Percentiles rank a stretch among this genome's conserved stretches.
Conservation (phyloP, 805 yeast genomes). For the Debaryomyces prosopidis region DNA sequence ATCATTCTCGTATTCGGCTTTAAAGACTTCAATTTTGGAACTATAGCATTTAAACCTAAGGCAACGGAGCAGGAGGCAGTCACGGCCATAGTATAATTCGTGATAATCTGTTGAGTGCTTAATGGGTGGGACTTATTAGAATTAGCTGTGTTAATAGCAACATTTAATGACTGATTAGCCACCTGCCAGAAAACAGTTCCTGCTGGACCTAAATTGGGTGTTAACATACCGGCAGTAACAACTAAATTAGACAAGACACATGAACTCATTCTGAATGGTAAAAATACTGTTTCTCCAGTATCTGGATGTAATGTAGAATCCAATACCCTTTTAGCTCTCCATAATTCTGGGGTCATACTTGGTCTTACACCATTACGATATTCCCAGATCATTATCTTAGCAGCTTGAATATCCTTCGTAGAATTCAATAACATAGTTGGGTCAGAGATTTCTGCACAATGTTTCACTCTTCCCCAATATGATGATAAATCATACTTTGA, state of each 20-base stretch:
- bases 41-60: slow-evolving; percentile 84
- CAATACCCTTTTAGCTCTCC: slow-evolving; percentile 84
- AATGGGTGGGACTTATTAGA: slow-evolving; percentile 94
- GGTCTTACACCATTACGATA: slow-evolving; percentile 69
- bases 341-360: slow-evolving; percentile 74
- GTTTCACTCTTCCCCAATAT: slow-evolving; percentile 92
- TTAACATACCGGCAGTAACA: slow-evolving; percentile 96
- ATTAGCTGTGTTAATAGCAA: slow-evolving; percentile 94
- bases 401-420: slow-evolving; percentile 55
- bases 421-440: slow-evolving; percentile 86
- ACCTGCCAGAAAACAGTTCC: slow-evolving; percentile 98
- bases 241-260: slow-evolving; percentile 91
- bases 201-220: slow-evolving; percentile 84
- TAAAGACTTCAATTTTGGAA: slow-evolving; percentile 78
- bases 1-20: slow-evolving; percentile 69
- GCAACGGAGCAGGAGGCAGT: slow-evolving; percentile 96
- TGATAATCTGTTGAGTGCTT: slow-evolving; percentile 70
- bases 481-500: slow-evolving; percentile 79
- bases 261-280: slow-evolving; percentile 97
- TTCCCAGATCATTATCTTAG: slow-evolving; percentile 66
- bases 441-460: slow-evolving; percentile 89
- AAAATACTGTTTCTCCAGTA: slow-evolving; percentile 86
- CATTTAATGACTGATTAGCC: slow-evolving; percentile 95
- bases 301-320: slow-evolving; percentile 97
- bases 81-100: slow-evolving; percentile 86